Percentiles rank a stretch among this genome's conserved stretches.
These are phyloP conservation scores for Cyclotella choctawhatcheeana DNA, from an alignment of 108 stramenopile genomes.

Conservation along the genomic window DNA sequence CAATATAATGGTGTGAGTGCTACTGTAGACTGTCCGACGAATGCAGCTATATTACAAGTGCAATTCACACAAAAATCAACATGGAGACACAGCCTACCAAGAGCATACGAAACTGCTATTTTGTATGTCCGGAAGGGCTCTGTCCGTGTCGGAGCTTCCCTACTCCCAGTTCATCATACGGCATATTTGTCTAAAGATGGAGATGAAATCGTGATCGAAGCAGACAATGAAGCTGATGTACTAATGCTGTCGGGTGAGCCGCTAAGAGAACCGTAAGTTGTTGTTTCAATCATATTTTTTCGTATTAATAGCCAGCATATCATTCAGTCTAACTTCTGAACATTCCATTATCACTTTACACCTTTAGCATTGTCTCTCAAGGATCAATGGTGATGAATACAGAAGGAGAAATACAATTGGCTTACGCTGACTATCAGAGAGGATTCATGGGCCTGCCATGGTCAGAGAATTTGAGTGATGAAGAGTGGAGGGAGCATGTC, in stretches of 20 bases:
- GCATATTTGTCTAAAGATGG: constrained; percentile 52
- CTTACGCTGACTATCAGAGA: constrained; percentile 75
- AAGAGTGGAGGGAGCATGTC: constrained; percentile 78
- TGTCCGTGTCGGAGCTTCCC: constrained; percentile 24
- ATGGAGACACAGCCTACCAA: constrained; percentile 62
- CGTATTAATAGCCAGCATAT: too few species aligned
- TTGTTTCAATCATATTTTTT: too few species aligned
- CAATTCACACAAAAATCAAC: constrained; percentile 36
- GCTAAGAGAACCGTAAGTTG: constrained; percentile 57
- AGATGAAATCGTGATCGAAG: constrained; percentile 26
- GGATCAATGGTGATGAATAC: constrained; percentile 87
- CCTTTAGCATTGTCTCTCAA: constrained; percentile 51
- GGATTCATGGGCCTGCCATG: constrained; percentile 78
- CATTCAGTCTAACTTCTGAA: not conserved
- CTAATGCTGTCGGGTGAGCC: constrained; percentile 70
- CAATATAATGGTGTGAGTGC: constrained; percentile 49
- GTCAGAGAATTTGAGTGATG: constrained; percentile 65
- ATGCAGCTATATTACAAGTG: constrained; percentile 67
- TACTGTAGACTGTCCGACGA: constrained; percentile 53
- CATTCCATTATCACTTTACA: not conserved
- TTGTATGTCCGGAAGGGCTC: constrained; percentile 72
- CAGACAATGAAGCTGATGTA: constrained; percentile 59
- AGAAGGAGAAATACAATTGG: constrained; percentile 60
- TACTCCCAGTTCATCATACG: constrained; percentile 61
- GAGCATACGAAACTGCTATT: constrained; percentile 60